These are phyloP conservation scores for Volvariella volvacea DNA, from an alignment of 1,284 basidiomycete genomes.

Conservation along the genomic window DNA sequence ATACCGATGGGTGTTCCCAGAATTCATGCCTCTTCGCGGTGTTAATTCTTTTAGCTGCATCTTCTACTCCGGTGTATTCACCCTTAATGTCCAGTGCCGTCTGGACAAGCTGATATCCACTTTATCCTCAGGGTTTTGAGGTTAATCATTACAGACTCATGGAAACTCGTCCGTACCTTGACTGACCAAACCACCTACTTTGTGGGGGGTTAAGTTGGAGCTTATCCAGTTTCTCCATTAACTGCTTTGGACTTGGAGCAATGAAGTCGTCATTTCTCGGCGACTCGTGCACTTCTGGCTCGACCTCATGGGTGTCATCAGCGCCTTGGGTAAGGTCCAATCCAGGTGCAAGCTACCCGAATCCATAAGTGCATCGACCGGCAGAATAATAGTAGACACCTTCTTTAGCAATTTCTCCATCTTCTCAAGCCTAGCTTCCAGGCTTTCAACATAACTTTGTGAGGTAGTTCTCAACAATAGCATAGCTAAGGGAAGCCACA, in stretches of 20 bases:
- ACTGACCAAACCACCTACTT: slow-evolving; percentile 33
- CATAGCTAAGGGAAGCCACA: neutral
- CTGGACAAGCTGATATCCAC: slow-evolving; percentile 33
- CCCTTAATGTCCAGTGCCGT: slow-evolving; percentile 31
- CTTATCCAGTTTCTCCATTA: slow-evolving; percentile 20
- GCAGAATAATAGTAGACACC: slow-evolving; percentile 27
- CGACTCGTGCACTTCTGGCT: slow-evolving; percentile 11
- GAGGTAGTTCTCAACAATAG: neutral
- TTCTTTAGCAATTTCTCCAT: slow-evolving; percentile 63
- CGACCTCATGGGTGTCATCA: slow-evolving; percentile 17
- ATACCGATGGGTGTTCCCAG: slow-evolving; percentile 25
- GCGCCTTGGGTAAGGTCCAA: slow-evolving; percentile 29
- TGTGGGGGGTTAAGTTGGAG: slow-evolving; percentile 26
- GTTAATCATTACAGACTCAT: neutral
- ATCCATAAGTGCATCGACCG: neutral
- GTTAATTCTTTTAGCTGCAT: slow-evolving; percentile 6
- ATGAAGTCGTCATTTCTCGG: slow-evolving; percentile 24
- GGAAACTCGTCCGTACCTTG: slow-evolving; percentile 20
- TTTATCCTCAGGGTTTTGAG: slow-evolving; percentile 8
- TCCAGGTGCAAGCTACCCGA: slow-evolving; percentile 26
- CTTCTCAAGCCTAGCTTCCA: slow-evolving; percentile 65
- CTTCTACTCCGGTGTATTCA: slow-evolving; percentile 23
- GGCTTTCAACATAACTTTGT: slow-evolving; percentile 59
- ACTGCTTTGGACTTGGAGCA: slow-evolving; percentile 14
- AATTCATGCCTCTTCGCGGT: slow-evolving; percentile 22